These are phyloP conservation scores for Calonectria ilicicola DNA, from an alignment of 2,329 filamentous ascomycete genomes.

Conservation along the genomic window DNA sequence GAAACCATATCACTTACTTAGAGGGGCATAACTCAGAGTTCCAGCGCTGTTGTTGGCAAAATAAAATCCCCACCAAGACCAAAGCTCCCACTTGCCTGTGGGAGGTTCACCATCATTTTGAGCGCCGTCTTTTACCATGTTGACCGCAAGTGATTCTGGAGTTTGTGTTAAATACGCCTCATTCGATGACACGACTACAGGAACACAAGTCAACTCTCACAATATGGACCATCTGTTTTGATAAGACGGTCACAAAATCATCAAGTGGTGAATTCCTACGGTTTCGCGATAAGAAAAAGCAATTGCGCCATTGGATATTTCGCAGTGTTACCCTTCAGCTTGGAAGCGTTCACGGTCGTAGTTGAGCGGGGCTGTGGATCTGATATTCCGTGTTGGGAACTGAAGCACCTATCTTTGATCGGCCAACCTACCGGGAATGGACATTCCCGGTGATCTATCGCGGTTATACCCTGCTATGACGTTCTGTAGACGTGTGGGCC, in stretches of 20 bases:
- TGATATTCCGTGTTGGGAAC: background rate
- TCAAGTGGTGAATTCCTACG: background rate
- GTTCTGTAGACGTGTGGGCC: background rate
- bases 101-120: background rate
- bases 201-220: background rate
- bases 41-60: slow-evolving; percentile 1
- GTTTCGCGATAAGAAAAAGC: background rate
- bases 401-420: background rate
- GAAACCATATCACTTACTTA: background rate
- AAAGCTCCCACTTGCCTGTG: background rate
- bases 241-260: background rate
- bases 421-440: background rate
- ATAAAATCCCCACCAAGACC: background rate
- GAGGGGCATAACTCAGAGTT: background rate
- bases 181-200: background rate
- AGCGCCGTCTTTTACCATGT: background rate
- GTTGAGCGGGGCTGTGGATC: background rate
- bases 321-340: background rate
- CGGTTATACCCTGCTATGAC: background rate
- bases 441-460: background rate
- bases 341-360: background rate
- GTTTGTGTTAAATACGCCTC: background rate
- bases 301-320: background rate
- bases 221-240: too few relatives aligned
- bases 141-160: background rate